Conservation (phyloP, 352 stramenopile genomes). For the Pythium dissotocum region DNA sequence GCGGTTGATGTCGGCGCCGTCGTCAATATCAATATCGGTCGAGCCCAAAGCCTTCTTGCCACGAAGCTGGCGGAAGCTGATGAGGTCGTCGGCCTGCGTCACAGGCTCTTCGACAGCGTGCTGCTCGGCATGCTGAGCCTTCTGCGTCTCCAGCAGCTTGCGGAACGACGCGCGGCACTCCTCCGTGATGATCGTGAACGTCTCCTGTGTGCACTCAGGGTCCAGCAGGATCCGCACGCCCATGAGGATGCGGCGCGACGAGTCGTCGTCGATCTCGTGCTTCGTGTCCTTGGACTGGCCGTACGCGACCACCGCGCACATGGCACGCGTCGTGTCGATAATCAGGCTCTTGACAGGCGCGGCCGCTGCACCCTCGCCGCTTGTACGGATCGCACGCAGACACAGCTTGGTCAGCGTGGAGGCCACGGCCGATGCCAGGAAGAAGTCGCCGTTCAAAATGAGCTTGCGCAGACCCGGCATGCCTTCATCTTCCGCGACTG, state of each 20-base stretch:
- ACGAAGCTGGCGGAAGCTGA: slow-evolving; percentile 97
- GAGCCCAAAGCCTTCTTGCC: slow-evolving; percentile 90
- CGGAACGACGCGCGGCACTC: slow-evolving; percentile 82
- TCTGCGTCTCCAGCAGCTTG: slow-evolving; percentile 71
- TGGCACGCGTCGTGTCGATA: slow-evolving; percentile 67
- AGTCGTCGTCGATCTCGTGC: slow-evolving; percentile 93
- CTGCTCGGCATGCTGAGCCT: slow-evolving; percentile 65
- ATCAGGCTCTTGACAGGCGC: slow-evolving; percentile 68
- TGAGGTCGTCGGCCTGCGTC: slow-evolving; percentile 94
- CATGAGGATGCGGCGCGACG: slow-evolving; percentile 94
- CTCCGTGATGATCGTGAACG: slow-evolving; percentile 75
- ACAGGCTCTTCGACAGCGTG: slow-evolving; percentile 56
- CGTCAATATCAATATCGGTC: slow-evolving; percentile 98
- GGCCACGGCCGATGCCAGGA: slow-evolving; percentile 93
- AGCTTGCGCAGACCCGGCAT: slow-evolving; percentile 85
- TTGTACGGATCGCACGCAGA: slow-evolving; percentile 81
- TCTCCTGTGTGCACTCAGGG: slow-evolving; percentile 66
- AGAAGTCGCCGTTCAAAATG: slow-evolving; percentile 94
- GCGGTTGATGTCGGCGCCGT: slow-evolving; percentile 95
- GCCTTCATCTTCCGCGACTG: slow-evolving; percentile 59
- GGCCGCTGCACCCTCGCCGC: slow-evolving; percentile 41
- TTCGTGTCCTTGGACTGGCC: slow-evolving; percentile 75
- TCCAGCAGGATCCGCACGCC: slow-evolving; percentile 95
- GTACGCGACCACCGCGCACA: slow-evolving; percentile 75
- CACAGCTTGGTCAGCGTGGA: slow-evolving; percentile 97